phyloP scores from a whole-genome alignment of 257 asterid species.

The Penstemon davidsonii region DNA sequence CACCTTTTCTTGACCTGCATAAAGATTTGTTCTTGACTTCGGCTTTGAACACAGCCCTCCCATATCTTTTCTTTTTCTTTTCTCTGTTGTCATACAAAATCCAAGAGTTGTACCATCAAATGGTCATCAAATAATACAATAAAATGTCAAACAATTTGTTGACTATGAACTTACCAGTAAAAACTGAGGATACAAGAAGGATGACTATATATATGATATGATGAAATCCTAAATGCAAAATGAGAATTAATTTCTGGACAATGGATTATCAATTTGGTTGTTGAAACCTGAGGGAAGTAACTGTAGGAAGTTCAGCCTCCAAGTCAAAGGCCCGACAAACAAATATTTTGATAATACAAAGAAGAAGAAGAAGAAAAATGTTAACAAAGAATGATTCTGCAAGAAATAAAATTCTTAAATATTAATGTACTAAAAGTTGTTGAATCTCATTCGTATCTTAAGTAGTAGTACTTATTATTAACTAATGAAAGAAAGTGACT shows the following conservation, averaged over 20 bases:
- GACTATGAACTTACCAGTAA: slow-evolving; percentile 17
- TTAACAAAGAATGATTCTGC: neutral
- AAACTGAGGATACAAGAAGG: neutral
- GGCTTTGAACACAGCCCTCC: slow-evolving; percentile 45
- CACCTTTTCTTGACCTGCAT: slow-evolving; percentile 35
- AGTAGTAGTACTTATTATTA: neutral
- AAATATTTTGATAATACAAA: neutral
- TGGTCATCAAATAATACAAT: slow-evolving; percentile 16
- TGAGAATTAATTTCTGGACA: neutral
- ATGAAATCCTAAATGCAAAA: neutral
- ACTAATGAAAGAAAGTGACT: neutral
- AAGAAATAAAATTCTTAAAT: slow-evolving; percentile 1
- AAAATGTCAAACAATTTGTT: neutral
- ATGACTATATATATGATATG: neutral
- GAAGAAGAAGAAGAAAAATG: neutral
- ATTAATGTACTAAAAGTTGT: no score
- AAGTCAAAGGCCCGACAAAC: slow-evolving; percentile 31
- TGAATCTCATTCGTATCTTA: neutral
- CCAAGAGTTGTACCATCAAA: slow-evolving; percentile 19
- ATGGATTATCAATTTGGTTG: slow-evolving; percentile 25
- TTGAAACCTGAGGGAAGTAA: slow-evolving; percentile 17
- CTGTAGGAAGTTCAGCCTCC: slow-evolving; percentile 9
- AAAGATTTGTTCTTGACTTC: slow-evolving; percentile 35
- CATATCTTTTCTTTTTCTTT: slow-evolving; percentile 27
- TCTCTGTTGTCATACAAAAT: slow-evolving; percentile 1